A percentile compares a stretch with the other conserved stretches of the same genome.
Evolutionary conservation across 305 asterid genomes (phyloP).

Genomic region (Ajuga reptans): DNA sequence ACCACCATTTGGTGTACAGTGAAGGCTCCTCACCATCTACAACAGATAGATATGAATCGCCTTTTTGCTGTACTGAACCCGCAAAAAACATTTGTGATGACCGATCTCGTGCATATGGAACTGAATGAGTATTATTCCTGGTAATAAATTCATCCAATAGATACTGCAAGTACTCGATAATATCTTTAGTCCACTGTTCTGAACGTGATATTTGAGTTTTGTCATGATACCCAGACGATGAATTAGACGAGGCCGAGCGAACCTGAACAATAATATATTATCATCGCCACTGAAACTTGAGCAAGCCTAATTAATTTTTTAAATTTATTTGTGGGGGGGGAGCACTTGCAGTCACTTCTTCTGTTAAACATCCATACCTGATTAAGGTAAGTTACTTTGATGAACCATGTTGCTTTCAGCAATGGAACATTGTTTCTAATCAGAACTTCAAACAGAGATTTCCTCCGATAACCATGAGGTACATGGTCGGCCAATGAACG

Average conservation of each 20-base stretch:
- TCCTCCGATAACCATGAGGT: slow-evolving; percentile 87
- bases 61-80: slow-evolving; percentile 59
- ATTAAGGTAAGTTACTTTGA: slow-evolving; percentile 92
- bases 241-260: slow-evolving; percentile 62
- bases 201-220: slow-evolving; percentile 74
- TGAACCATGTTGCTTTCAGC: slow-evolving; percentile 93
- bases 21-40: slow-evolving; percentile 76
- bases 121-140: slow-evolving; percentile 58
- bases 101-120: slow-evolving; percentile 53
- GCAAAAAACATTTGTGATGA: slow-evolving; percentile 57
- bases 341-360: background rate
- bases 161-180: slow-evolving; percentile 81
- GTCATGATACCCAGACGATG: slow-evolving; percentile 65
- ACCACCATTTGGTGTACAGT: slow-evolving; percentile 97
- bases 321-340: background rate
- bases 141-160: slow-evolving; percentile 78
- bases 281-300: background rate
- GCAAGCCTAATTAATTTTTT: slow-evolving; percentile 1
- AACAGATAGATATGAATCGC: slow-evolving; percentile 40
- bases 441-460: slow-evolving; percentile 79
- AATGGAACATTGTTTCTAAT: slow-evolving; percentile 81
- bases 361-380: slow-evolving; percentile 54
- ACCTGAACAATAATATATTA: slow-evolving; percentile 53
- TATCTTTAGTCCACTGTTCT: slow-evolving; percentile 97
- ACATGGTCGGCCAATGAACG: slow-evolving; percentile 90